Percentiles rank a stretch among this genome's conserved stretches.
These are phyloP conservation scores for Fusarium camptoceras DNA, from an alignment of 2,329 filamentous ascomycete species.

Conservation along the genomic window DNA sequence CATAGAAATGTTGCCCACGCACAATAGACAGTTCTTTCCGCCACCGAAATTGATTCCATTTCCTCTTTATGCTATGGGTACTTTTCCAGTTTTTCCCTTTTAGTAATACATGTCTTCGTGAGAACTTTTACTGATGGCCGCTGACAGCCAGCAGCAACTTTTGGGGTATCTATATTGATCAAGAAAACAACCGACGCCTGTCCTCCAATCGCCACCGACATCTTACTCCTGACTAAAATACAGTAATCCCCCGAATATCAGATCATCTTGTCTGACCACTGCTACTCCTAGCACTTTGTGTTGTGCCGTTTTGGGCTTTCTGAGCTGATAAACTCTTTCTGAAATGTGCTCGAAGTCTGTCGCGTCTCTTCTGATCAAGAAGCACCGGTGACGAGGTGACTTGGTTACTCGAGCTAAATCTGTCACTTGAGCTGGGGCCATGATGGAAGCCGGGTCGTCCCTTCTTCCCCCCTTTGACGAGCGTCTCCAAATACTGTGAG, in stretches of 20 bases:
- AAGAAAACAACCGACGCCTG: slow-evolving; percentile 15
- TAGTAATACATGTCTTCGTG: neutral
- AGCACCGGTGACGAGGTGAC: slow-evolving; percentile 22
- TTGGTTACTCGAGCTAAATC: slow-evolving; percentile 1
- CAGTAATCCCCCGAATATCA: neutral
- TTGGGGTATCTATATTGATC: slow-evolving; percentile 27
- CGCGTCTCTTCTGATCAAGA: slow-evolving; percentile 42
- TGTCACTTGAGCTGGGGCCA: neutral
- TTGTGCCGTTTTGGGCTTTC: slow-evolving; percentile 18
- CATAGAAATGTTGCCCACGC: slow-evolving; percentile 50
- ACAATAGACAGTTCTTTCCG: slow-evolving; percentile 48
- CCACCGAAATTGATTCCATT: slow-evolving; percentile 18
- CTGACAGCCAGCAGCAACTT: neutral
- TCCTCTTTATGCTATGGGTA: neutral
- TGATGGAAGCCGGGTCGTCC: neutral
- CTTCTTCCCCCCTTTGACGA: slow-evolving; percentile 1
- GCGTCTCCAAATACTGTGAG: slow-evolving; percentile 42
- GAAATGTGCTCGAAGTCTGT: slow-evolving; percentile 46
- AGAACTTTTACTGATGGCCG: neutral
- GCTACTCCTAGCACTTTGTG: slow-evolving; percentile 23
- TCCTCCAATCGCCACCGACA: neutral
- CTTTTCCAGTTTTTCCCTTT: neutral
- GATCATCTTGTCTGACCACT: slow-evolving; percentile 16
- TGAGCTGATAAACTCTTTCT: slow-evolving; percentile 33
- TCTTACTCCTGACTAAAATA: neutral